Evolutionary conservation across 1,284 basidiomycete genomes (phyloP).

Genomic region (Ceratobasidium sp.): DNA sequence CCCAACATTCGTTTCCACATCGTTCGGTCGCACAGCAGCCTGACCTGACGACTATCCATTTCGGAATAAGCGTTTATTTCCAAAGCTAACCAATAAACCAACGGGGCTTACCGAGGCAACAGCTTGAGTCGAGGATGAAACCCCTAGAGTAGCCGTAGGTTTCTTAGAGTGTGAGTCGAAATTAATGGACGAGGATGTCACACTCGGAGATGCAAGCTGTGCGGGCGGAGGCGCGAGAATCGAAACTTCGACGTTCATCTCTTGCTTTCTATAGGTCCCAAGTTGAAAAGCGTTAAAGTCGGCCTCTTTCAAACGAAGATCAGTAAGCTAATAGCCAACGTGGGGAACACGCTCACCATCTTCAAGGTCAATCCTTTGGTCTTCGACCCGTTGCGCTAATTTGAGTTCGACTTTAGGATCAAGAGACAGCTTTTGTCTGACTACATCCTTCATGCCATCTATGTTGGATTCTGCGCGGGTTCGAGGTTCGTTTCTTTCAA

Average conservation of each 20-base stretch:
- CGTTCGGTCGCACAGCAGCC: neutral
- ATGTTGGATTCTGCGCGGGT: slow-evolving; percentile 59
- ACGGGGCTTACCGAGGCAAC: slow-evolving; percentile 19
- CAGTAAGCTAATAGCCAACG: slow-evolving; percentile 10
- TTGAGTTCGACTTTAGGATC: slow-evolving; percentile 59
- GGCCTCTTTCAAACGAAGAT: slow-evolving; percentile 28
- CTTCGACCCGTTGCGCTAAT: slow-evolving; percentile 71
- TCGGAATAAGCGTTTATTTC: neutral
- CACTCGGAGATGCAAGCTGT: slow-evolving; percentile 37
- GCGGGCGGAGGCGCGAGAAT: slow-evolving; percentile 7
- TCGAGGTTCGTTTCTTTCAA: slow-evolving; percentile 61
- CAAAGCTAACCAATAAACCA: neutral
- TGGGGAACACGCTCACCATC: slow-evolving; percentile 66
- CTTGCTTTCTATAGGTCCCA: slow-evolving; percentile 7
- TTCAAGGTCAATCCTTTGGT: slow-evolving; percentile 71
- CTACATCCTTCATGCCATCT: slow-evolving; percentile 67
- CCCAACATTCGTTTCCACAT: too few species aligned
- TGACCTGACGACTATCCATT: neutral
- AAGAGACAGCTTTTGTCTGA: slow-evolving; percentile 72
- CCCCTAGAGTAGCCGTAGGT: neutral
- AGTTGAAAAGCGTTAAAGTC: slow-evolving; percentile 36
- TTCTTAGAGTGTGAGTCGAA: neutral
- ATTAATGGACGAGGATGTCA: slow-evolving; percentile 35
- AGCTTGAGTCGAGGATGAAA: neutral
- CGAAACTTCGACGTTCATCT: slow-evolving; percentile 33